Evolutionary conservation across 2,329 filamentous ascomycete species (phyloP).

Genomic region (Fusarium veterinarium): DNA sequence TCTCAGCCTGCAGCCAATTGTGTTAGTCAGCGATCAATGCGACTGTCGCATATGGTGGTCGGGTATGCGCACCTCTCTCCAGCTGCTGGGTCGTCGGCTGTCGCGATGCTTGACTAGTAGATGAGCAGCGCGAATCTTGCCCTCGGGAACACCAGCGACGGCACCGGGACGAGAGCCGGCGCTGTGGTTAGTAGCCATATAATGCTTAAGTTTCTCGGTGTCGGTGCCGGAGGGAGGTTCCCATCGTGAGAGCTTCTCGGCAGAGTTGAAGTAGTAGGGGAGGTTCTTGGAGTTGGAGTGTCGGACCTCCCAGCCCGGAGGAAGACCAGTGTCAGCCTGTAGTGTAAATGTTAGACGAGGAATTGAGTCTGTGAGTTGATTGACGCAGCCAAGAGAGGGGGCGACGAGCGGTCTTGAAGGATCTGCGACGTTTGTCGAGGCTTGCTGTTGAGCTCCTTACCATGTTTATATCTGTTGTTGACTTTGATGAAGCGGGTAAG

Average conservation of each 20-base stretch:
- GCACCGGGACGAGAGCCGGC: slow-evolving; percentile 57
- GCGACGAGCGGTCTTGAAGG: neutral
- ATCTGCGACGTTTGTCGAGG: neutral
- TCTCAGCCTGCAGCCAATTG: slow-evolving; percentile 67
- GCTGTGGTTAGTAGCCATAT: slow-evolving; percentile 92
- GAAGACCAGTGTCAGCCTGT: slow-evolving; percentile 82
- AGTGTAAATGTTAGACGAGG: slow-evolving; percentile 10
- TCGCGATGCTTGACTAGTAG: slow-evolving; percentile 93
- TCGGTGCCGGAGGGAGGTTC: slow-evolving; percentile 91
- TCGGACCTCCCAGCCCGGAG: slow-evolving; percentile 91
- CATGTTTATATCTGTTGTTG: slow-evolving; percentile 24
- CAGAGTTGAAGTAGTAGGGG: slow-evolving; percentile 96
- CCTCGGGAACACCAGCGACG: slow-evolving; percentile 62
- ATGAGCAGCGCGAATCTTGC: slow-evolving; percentile 94
- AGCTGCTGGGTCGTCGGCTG: slow-evolving; percentile 90
- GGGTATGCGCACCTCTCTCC: slow-evolving; percentile 73
- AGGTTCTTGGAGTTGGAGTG: slow-evolving; percentile 99
- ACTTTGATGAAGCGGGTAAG: neutral
- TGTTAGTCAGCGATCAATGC: neutral
- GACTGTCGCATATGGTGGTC: neutral
- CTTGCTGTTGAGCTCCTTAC: slow-evolving; percentile 17
- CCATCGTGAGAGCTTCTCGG: slow-evolving; percentile 91
- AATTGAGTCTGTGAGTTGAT: neutral
- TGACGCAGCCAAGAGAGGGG: neutral
- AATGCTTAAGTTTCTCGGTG: slow-evolving; percentile 90